Conservation (phyloP, 495 filamentous ascomycete species). For the Neurospora tetrasperma region DNA sequence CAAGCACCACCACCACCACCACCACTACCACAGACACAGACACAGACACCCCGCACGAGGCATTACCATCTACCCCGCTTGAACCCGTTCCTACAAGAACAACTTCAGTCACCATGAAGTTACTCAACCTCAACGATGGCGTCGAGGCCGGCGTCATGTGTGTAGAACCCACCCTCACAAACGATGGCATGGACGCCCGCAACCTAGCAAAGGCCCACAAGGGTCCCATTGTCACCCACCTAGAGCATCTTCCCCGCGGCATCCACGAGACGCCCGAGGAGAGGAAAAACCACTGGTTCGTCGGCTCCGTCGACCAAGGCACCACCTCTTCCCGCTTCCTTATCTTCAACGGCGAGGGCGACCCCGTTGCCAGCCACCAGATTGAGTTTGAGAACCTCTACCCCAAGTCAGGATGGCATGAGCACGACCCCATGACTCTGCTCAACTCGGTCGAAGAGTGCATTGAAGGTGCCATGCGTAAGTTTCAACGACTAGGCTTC, state of each 20-base stretch:
- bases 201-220: neutral
- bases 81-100: neutral
- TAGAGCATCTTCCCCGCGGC: slow-evolving; percentile 21
- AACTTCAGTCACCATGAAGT: neutral
- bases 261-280: slow-evolving; percentile 23
- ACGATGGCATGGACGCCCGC: neutral
- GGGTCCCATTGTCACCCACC: slow-evolving; percentile 1
- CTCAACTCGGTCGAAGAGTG: slow-evolving; percentile 71
- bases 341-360: slow-evolving; percentile 75
- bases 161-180: neutral
- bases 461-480: slow-evolving; percentile 68
- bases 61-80: neutral
- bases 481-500: slow-evolving; percentile 64
- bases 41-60: neutral
- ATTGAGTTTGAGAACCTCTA: slow-evolving; percentile 86
- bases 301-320: slow-evolving; percentile 74
- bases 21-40: neutral
- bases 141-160: neutral
- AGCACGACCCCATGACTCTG: slow-evolving; percentile 80
- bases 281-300: slow-evolving; percentile 28
- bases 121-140: neutral
- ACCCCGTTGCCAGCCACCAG: slow-evolving; percentile 78
- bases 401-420: slow-evolving; percentile 87
- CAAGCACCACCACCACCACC: neutral
- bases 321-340: slow-evolving; percentile 90